Conservation (phyloP, 371 early-diverging fungal genomes). For the Chytridium lagenaria region DNA sequence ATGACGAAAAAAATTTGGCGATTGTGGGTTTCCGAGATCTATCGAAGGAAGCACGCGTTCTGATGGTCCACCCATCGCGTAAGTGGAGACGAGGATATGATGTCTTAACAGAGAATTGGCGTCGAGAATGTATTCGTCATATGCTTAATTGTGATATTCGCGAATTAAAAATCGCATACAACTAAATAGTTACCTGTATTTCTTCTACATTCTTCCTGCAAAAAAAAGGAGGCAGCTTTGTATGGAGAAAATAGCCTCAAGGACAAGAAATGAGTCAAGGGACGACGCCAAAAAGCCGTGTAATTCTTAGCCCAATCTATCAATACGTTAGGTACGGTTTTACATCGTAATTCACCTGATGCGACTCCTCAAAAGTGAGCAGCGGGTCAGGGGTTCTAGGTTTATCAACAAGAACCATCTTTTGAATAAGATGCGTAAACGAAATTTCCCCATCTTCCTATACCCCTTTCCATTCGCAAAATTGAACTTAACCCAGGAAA, state of each 20-base stretch:
- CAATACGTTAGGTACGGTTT: background rate
- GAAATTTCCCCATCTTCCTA: constrained; percentile 22
- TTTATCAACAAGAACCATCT: constrained; percentile 30
- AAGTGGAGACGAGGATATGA: constrained; percentile 41
- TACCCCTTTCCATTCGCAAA: constrained; percentile 23
- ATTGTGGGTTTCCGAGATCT: background rate
- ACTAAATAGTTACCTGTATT: constrained; percentile 1
- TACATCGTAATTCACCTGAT: constrained; percentile 27
- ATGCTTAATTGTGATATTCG: too few relatives aligned
- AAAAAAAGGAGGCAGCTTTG: constrained; percentile 35
- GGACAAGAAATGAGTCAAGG: constrained; percentile 47
- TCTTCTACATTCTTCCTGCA: constrained; percentile 33
- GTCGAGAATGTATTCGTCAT: constrained; percentile 42
- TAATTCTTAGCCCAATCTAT: constrained; percentile 49
- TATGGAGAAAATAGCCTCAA: constrained; percentile 42
- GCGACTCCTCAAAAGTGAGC: constrained; percentile 43
- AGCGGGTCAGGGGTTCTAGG: constrained; percentile 18
- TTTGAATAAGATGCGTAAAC: constrained; percentile 33
- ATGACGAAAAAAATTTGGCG: constrained; percentile 21
- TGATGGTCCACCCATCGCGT: constrained; percentile 42
- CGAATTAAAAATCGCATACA: too few relatives aligned
- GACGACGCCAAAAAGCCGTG: constrained; percentile 40
- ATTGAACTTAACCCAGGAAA: constrained; percentile 45
- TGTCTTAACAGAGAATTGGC: constrained; percentile 44
- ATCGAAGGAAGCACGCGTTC: constrained; percentile 44